These are phyloP conservation scores for Talaromyces atroroseus DNA, from an alignment of 2,329 filamentous ascomycete genomes.

Conservation along the genomic window DNA sequence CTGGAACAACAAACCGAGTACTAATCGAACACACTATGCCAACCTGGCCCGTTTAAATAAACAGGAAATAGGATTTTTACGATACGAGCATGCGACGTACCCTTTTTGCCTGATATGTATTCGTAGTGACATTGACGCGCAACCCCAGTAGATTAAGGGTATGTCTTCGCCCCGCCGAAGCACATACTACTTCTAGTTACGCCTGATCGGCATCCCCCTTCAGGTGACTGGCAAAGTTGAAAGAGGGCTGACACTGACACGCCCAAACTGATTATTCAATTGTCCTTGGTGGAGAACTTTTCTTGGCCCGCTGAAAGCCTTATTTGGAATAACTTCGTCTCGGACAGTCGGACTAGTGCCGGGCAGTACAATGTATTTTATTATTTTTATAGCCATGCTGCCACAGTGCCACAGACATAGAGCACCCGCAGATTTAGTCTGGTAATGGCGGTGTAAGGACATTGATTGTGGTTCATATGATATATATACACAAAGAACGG, in stretches of 20 bases:
- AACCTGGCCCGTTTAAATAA: no score
- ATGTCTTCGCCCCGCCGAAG: not conserved
- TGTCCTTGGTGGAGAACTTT: not conserved
- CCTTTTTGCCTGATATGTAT: no score
- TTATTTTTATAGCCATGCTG: no score
- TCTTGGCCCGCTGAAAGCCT: not conserved
- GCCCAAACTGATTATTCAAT: not conserved
- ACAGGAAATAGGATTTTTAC: no score
- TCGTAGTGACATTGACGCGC: not conserved
- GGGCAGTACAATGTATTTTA: not conserved
- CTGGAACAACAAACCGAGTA: not conserved
- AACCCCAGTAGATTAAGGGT: not conserved
- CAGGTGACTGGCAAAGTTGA: not conserved
- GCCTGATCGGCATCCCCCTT: not conserved
- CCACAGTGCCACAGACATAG: not conserved
- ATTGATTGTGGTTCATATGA: no score
- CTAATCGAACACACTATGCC: no score
- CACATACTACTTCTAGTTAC: not conserved
- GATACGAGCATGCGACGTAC: no score
- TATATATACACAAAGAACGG: not conserved
- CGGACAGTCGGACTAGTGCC: not conserved
- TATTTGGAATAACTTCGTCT: constrained; percentile 1
- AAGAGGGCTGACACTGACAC: not conserved
- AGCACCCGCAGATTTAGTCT: no score
- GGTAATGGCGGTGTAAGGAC: no score